These are phyloP conservation scores for Massariosphaeria phaeospora DNA, from an alignment of 495 filamentous ascomycete genomes.

Conservation along the genomic window DNA sequence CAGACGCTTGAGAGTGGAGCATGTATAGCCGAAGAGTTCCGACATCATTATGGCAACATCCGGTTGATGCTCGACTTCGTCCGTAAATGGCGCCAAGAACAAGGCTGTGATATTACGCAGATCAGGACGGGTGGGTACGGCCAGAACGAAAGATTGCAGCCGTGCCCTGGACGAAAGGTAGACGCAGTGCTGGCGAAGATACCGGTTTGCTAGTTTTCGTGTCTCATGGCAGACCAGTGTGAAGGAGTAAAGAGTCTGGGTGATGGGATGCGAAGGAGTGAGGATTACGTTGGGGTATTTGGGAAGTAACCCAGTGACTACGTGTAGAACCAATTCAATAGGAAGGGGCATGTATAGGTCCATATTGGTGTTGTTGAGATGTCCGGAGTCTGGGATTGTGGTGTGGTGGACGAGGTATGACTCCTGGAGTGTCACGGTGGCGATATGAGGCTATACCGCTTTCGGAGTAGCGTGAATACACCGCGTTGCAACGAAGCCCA, in stretches of 20 bases:
- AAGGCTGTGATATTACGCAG: slow-evolving; percentile 3
- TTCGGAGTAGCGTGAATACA: neutral
- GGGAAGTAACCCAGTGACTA: slow-evolving; percentile 8
- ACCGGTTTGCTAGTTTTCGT: slow-evolving; percentile 6
- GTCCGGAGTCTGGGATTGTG: neutral
- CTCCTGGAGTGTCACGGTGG: too few relatives aligned
- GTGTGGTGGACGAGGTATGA: too few relatives aligned
- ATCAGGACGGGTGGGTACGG: slow-evolving; percentile 4
- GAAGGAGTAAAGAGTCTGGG: slow-evolving; percentile 14
- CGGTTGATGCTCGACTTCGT: slow-evolving; percentile 1
- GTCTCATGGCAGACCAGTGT: slow-evolving; percentile 24
- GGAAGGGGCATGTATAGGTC: slow-evolving; percentile 15
- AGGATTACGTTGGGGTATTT: slow-evolving; percentile 5
- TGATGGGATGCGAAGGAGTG: slow-evolving; percentile 10
- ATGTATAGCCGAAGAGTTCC: slow-evolving; percentile 15
- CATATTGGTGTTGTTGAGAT: neutral
- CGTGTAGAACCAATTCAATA: slow-evolving; percentile 19
- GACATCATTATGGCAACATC: slow-evolving; percentile 1
- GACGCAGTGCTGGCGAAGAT: slow-evolving; percentile 17
- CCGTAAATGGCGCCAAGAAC: slow-evolving; percentile 14
- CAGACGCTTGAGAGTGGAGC: neutral
- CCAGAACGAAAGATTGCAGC: slow-evolving; percentile 8
- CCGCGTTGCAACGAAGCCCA: neutral
- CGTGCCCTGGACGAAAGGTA: slow-evolving; percentile 5
- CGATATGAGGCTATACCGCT: slow-evolving; percentile 6